Conservation (phyloP, 202 grass and related monocot genomes). For the Carex arenaria region DNA sequence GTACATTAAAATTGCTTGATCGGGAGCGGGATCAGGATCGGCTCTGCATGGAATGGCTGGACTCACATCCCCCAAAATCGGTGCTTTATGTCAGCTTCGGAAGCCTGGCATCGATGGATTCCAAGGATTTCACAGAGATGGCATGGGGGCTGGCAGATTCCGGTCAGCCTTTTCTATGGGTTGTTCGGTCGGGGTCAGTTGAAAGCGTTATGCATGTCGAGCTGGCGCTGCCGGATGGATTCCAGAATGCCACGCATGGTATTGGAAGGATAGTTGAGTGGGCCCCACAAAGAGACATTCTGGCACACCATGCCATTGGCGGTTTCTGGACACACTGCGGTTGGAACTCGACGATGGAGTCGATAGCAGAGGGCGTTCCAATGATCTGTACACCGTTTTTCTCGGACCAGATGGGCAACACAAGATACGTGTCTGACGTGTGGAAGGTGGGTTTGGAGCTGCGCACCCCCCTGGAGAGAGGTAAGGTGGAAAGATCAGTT, state of each 20-base stretch:
- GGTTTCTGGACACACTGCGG: conserved; percentile 70
- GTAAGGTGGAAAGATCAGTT: conserved; percentile 15
- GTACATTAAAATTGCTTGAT: too few relatives aligned
- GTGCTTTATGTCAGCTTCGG: conserved; percentile 82
- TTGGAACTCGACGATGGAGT: conserved; percentile 77
- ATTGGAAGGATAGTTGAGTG: conserved; percentile 33
- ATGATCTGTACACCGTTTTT: conserved; percentile 54
- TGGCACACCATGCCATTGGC: conserved; percentile 42
- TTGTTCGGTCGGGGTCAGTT: conserved; percentile 28
- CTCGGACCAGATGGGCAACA: conserved; percentile 66
- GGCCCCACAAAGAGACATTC: conserved; percentile 59
- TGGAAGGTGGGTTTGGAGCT: conserved; percentile 46
- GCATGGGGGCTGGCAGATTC: conserved; percentile 50
- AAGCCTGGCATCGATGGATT: conserved; percentile 43
- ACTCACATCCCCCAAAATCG: conserved; percentile 12
- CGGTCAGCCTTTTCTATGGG: conserved; percentile 54
- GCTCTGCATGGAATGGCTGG: conserved; percentile 53
- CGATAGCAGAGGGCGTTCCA: conserved; percentile 43
- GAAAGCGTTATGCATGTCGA: neutral
- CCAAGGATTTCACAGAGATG: conserved; percentile 26
- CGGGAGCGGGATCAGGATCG: neutral
- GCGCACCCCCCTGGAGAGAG: conserved; percentile 19
- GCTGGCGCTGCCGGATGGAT: conserved; percentile 11
- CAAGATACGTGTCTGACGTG: conserved; percentile 45
- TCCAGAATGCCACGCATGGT: conserved; percentile 20